A percentile compares a stretch with the other conserved stretches of the same genome.
These are phyloP conservation scores for Polymyxa betae DNA, from an alignment of 208 protist species.

Conservation along the genomic window DNA sequence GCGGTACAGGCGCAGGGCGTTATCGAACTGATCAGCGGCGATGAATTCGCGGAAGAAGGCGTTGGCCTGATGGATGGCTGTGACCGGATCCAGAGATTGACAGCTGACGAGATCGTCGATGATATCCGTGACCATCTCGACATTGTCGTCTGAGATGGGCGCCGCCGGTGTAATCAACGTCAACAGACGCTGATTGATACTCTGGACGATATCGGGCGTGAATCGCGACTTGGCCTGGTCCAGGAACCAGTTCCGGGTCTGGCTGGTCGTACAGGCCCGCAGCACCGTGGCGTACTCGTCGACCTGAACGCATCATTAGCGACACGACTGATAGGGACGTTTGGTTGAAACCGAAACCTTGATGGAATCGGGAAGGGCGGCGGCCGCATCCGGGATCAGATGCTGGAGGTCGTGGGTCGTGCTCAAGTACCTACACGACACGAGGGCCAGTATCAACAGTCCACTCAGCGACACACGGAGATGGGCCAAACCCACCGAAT, in stretches of 20 bases:
- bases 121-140: neutral
- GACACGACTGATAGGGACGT: neutral
- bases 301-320: neutral
- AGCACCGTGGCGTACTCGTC: constrained; percentile 33
- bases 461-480: neutral
- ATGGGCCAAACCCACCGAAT: neutral
- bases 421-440: constrained; percentile 3
- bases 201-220: neutral
- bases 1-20: constrained; percentile 7
- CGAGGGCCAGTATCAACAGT: neutral
- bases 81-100: neutral
- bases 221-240: neutral
- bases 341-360: neutral
- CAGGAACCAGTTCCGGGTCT: constrained; percentile 11
- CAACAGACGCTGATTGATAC: neutral
- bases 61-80: constrained; percentile 40
- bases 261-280: neutral
- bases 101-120: constrained; percentile 39
- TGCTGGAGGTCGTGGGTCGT: constrained; percentile 14
- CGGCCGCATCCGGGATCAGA: neutral
- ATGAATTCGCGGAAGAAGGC: constrained; percentile 15
- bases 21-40: constrained; percentile 26
- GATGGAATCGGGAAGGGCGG: neutral
- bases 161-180: neutral
- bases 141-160: neutral